Percentiles rank a stretch among this genome's conserved stretches.
Evolutionary conservation across 1,139 yeast genomes (phyloP).

Genomic region (Hansenula sp.): DNA sequence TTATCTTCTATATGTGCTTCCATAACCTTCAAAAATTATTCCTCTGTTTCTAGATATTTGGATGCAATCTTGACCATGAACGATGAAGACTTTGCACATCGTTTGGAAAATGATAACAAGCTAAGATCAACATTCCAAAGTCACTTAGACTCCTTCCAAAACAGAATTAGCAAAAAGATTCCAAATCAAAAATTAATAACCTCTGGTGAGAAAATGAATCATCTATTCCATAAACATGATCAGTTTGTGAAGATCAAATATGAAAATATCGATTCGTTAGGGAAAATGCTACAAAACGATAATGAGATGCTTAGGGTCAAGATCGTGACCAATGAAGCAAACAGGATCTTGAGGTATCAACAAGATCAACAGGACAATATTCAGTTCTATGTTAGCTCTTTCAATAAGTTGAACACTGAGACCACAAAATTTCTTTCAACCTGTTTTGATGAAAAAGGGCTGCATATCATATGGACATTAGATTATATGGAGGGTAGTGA

Average conservation of each 20-base stretch:
- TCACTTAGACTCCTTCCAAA: conserved; percentile 15
- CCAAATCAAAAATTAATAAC: conserved; percentile 17
- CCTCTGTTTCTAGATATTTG: conserved; percentile 18
- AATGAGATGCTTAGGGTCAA: conserved; percentile 41
- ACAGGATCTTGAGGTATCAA: conserved; percentile 43
- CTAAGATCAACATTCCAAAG: conserved; percentile 12
- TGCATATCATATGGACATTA: conserved; percentile 37
- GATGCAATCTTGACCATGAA: conserved; percentile 19
- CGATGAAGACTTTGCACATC: conserved; percentile 27
- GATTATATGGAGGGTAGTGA: conserved; percentile 68
- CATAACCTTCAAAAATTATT: conserved; percentile 20
- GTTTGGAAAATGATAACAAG: conserved; percentile 9
- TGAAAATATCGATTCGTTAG: conserved; percentile 31
- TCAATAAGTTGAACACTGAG: conserved; percentile 43
- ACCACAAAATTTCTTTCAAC: conserved; percentile 33
- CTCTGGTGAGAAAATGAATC: conserved; percentile 16
- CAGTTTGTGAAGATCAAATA: conserved; percentile 36
- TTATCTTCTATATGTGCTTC: conserved; percentile 21
- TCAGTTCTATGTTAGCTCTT: conserved; percentile 44
- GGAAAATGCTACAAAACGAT: conserved; percentile 35
- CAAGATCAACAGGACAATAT: conserved; percentile 66
- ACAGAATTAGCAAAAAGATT: conserved; percentile 15
- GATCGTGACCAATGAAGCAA: conserved; percentile 44
- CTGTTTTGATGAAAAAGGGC: conserved; percentile 20
- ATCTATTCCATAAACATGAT: conserved; percentile 15